These are phyloP conservation scores for Cyclostephanos invisitatus DNA, from an alignment of 108 stramenopile genomes.

Conservation along the genomic window DNA sequence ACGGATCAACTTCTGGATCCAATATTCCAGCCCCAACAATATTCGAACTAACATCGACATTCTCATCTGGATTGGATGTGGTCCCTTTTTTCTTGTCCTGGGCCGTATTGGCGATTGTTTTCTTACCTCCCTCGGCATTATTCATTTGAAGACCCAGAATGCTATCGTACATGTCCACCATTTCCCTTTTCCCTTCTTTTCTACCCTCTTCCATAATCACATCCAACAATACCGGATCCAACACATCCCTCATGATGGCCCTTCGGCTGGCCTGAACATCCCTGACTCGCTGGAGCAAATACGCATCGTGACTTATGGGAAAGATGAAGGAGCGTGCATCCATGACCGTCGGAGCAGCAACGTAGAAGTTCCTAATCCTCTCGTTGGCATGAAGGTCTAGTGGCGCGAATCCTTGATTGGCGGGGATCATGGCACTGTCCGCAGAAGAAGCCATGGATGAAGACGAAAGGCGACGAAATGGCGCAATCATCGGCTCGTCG, in stretches of 20 bases:
- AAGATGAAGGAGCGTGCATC: constrained; percentile 77
- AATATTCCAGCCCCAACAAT: constrained; percentile 60
- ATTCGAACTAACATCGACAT: constrained; percentile 15
- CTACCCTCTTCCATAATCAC: constrained; percentile 59
- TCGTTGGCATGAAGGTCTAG: constrained; percentile 63
- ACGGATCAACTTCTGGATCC: constrained; percentile 39
- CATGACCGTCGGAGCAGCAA: constrained; percentile 57
- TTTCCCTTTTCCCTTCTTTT: constrained; percentile 27
- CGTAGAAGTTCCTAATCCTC: constrained; percentile 61
- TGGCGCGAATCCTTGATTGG: constrained; percentile 57
- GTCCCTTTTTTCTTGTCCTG: constrained; percentile 15
- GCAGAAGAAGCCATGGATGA: not conserved
- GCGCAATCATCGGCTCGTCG: constrained; percentile 5
- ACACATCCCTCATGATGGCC: constrained; percentile 55
- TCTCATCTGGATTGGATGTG: not conserved
- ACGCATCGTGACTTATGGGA: constrained; percentile 83
- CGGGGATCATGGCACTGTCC: not conserved
- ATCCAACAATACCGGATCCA: constrained; percentile 53
- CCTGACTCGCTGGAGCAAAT: constrained; percentile 67
- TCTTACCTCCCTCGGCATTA: constrained; percentile 37
- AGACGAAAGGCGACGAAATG: not conserved
- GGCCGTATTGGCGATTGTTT: constrained; percentile 2
- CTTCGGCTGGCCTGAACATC: constrained; percentile 69
- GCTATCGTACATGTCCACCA: constrained; percentile 36
- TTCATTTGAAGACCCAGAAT: constrained; percentile 35